Evolutionary conservation across 2,329 filamentous ascomycete genomes (phyloP), one percentile per base, ranked within the genome.

Genomic region (Colletotrichum falcatum): DNA sequence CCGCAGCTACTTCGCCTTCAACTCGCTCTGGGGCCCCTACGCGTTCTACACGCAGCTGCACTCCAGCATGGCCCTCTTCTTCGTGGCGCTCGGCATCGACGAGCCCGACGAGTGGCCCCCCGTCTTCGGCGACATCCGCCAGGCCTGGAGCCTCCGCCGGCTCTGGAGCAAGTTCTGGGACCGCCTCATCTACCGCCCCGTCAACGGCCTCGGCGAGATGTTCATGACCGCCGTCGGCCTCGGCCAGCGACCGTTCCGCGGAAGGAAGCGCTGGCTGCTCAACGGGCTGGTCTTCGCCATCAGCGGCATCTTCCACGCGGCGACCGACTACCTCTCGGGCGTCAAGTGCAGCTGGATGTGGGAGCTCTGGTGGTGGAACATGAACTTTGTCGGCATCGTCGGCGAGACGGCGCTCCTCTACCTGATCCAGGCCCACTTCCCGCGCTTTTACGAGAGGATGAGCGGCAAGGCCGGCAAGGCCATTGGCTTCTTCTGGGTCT

Each of bases 121-220:
- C 2, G 48, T 74, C 14, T 75, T 75, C 33, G 74, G 74, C 28
- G 67, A 69, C 39, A 61, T 74, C 18, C 23, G 64, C 2, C 61
- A 75, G 63, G 73, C 69, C 5, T 74, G 72, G 62, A 71, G 49
- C 14, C 18, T 74, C 23, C 62, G 72, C 18, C 70, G 73, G 2
- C 71, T 71, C 35, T 74, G 73, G 74, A 65, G 72, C 72, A 70
- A 72, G 48, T 74, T 66, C 48, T 74, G 59, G 44, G 72, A 75
- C 30, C 66, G 68, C 5, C 62, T 74, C 39, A 66, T 72, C n/a
- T 73, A 73, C 60, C 72, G 72, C 1, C 62, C 65, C 3, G 35
- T 70, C 16, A 49, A 23, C 4, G 70, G 65, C 12, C 48, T 53
- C 20, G 66, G 61, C 12, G 66, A 70, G 60, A 61, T 72, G 23